Conservation (phyloP, 345 rosid species). For the Lepidium africanum region DNA sequence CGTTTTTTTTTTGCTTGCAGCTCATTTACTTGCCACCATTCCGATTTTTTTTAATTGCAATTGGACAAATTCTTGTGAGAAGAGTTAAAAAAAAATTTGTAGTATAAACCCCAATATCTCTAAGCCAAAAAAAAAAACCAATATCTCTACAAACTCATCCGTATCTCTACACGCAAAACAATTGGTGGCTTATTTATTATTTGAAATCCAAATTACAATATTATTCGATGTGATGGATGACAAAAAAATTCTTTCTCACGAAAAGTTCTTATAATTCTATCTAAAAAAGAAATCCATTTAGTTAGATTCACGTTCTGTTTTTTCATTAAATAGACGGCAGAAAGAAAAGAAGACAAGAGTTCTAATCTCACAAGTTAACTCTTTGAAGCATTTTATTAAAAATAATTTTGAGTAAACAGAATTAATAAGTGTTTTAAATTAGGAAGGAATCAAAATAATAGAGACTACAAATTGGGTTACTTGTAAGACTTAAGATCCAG, state of each 20-base stretch:
- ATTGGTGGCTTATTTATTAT: neutral
- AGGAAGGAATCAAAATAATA: conserved; percentile 11
- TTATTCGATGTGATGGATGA: neutral
- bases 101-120: neutral
- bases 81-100: neutral
- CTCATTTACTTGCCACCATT: no score
- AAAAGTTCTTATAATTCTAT: no score
- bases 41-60: no score
- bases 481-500: conserved; percentile 19
- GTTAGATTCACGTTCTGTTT: neutral
- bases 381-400: neutral
- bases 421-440: neutral
- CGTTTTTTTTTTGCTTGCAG: no score
- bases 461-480: neutral
- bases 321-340: neutral
- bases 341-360: neutral
- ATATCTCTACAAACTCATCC: neutral
- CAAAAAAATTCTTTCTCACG: no score
- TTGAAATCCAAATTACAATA: neutral
- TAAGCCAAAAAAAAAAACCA: no score
- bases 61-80: no score
- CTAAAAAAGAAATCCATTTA: no score
- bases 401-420: neutral
- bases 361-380: conserved; percentile 7
- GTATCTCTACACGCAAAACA: neutral